These are phyloP conservation scores for Sporothrix phasma DNA, from an alignment of 2,329 filamentous ascomycete species.

Conservation along the genomic window DNA sequence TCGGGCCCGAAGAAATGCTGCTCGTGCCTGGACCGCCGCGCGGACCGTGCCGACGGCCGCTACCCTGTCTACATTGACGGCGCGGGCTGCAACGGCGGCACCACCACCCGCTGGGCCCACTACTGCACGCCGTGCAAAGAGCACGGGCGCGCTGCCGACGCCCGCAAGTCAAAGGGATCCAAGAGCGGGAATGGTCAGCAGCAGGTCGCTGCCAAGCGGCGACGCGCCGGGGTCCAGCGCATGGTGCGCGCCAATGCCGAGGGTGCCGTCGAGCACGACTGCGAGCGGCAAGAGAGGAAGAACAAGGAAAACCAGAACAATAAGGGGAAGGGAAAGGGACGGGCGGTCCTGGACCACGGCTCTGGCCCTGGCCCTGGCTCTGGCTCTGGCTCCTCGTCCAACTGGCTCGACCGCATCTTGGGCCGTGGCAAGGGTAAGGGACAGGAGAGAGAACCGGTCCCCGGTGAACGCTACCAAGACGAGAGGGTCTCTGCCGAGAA, in stretches of 20 bases:
- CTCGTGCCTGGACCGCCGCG: constrained; percentile 10
- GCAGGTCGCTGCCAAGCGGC: neutral
- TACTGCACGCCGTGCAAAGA: constrained; percentile 12
- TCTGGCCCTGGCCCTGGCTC: neutral
- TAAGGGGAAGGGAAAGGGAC: neutral
- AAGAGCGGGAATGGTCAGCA: neutral
- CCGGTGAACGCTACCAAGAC: neutral
- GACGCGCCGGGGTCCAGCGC: neutral
- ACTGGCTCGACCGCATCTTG: constrained; percentile 3
- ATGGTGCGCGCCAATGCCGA: neutral
- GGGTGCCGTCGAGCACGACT: neutral
- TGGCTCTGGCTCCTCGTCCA: no score
- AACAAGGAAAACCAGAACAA: neutral
- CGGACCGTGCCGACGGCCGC: neutral
- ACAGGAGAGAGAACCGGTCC: neutral
- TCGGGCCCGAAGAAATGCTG: constrained; percentile 9
- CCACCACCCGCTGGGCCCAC: constrained; percentile 7
- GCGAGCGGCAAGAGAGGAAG: neutral
- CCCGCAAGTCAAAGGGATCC: neutral
- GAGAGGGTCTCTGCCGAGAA: neutral
- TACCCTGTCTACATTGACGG: constrained; percentile 13
- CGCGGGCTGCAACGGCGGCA: neutral
- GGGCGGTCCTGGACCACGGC: neutral
- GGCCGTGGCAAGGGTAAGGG: neutral
- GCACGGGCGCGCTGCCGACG: neutral